Evolutionary conservation across 345 rosid genomes (phyloP).

Genomic region (Eucalyptus camaldulensis): DNA sequence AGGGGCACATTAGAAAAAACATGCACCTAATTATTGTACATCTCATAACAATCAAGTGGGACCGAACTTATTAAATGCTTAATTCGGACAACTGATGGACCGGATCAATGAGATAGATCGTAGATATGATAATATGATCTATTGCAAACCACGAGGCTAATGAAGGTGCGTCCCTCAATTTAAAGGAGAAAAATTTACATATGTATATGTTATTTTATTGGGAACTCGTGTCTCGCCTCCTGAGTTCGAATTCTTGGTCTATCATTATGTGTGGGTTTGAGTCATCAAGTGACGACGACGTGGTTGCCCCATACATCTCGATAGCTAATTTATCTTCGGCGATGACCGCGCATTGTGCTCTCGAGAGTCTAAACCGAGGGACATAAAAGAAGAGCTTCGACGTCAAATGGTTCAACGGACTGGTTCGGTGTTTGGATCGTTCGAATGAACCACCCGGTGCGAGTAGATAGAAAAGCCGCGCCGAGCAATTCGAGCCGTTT

Average conservation of each 20-base stretch:
- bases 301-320: neutral
- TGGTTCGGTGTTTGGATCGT: neutral
- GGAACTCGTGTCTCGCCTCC: fast-evolving
- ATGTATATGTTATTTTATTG: neutral
- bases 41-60: neutral
- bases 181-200: neutral
- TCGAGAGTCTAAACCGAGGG: neutral
- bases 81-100: fast-evolving
- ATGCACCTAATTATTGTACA: neutral
- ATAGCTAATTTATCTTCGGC: neutral
- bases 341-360: fast-evolving
- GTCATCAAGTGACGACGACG: neutral
- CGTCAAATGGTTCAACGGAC: neutral
- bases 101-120: fast-evolving
- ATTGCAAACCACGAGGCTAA: fast-evolving
- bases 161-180: neutral
- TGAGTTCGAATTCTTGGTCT: fast-evolving
- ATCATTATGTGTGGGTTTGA: neutral
- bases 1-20: neutral
- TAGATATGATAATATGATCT: neutral
- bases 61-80: neutral
- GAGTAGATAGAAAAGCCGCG: neutral
- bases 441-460: neutral
- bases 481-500: neutral
- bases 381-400: neutral